Conservation (phyloP, 345 rosid species). For the Sapria himalayana region DNA sequence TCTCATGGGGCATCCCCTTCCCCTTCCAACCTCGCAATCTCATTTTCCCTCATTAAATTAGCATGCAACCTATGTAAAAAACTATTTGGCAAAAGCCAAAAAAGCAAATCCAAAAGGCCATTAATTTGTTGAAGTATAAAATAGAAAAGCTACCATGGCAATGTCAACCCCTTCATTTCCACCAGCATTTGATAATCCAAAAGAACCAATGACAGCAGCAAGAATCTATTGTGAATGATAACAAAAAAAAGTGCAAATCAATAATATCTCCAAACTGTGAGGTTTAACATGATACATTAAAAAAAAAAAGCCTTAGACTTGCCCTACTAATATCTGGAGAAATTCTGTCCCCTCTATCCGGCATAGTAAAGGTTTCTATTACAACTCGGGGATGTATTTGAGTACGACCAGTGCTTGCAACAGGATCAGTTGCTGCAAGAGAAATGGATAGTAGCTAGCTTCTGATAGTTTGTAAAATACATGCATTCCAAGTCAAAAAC, state of each 20-base stretch:
- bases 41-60: too few relatives aligned
- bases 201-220: conserved; percentile 57
- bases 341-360: conserved; percentile 58
- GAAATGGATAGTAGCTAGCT: too few relatives aligned
- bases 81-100: too few relatives aligned
- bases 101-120: too few relatives aligned
- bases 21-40: too few relatives aligned
- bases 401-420: conserved; percentile 17
- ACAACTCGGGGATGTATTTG: conserved; percentile 28
- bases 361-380: conserved; percentile 42
- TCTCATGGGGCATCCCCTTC: too few relatives aligned
- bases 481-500: neutral
- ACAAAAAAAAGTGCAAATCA: neutral
- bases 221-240: conserved; percentile 30
- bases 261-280: too few relatives aligned
- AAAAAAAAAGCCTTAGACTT: conserved; percentile 6
- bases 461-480: neutral
- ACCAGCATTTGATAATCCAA: conserved; percentile 32
- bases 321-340: conserved; percentile 58
- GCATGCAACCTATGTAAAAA: too few relatives aligned
- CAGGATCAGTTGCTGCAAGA: conserved; percentile 19
- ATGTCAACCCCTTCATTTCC: conserved; percentile 22
- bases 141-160: conserved; percentile 19
- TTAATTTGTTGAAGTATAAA: conserved; percentile 4
- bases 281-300: conserved; percentile 3